phyloP scores from a whole-genome alignment of 163 green algal genomes.

The Picocystis sp. region DNA sequence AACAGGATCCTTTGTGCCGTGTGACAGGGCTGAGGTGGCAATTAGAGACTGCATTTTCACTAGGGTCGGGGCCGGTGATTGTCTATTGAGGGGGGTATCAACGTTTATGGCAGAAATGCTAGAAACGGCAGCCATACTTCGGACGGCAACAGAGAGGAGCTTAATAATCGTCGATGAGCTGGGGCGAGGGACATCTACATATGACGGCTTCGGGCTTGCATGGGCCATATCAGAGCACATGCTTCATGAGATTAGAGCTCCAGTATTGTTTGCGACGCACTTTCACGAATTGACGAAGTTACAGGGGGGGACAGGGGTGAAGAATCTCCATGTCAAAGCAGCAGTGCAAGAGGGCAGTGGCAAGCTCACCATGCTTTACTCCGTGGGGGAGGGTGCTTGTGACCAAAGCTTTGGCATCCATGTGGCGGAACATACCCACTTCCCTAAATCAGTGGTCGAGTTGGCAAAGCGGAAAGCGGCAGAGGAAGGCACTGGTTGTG shows the following conservation, averaged over 20 bases:
- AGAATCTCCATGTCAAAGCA: neutral
- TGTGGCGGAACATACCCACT: conserved; percentile 68
- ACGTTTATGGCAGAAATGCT: conserved; percentile 21
- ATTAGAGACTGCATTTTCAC: conserved; percentile 72
- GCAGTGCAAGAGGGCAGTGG: conserved; percentile 10
- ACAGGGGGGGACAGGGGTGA: no score
- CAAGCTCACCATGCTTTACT: conserved; percentile 87
- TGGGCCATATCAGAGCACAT: conserved; percentile 81
- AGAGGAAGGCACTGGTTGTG: conserved; percentile 13
- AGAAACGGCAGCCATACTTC: conserved; percentile 55
- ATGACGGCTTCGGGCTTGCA: conserved; percentile 72
- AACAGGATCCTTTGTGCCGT: conserved; percentile 71
- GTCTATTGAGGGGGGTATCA: conserved; percentile 32
- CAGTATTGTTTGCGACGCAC: conserved; percentile 88
- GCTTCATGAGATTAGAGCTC: conserved; percentile 42
- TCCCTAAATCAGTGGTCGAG: conserved; percentile 59
- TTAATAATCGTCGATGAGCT: conserved; percentile 54
- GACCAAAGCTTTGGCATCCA: conserved; percentile 93
- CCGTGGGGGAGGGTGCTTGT: conserved; percentile 54
- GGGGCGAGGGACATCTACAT: conserved; percentile 72
- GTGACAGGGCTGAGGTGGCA: conserved; percentile 28
- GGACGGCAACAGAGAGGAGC: conserved; percentile 23
- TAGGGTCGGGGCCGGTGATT: conserved; percentile 78
- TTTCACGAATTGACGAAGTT: conserved; percentile 88
- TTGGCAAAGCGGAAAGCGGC: conserved; percentile 45